These are phyloP conservation scores for Arachis hypogaea DNA, from an alignment of 306 rosid species.

Conservation along the genomic window DNA sequence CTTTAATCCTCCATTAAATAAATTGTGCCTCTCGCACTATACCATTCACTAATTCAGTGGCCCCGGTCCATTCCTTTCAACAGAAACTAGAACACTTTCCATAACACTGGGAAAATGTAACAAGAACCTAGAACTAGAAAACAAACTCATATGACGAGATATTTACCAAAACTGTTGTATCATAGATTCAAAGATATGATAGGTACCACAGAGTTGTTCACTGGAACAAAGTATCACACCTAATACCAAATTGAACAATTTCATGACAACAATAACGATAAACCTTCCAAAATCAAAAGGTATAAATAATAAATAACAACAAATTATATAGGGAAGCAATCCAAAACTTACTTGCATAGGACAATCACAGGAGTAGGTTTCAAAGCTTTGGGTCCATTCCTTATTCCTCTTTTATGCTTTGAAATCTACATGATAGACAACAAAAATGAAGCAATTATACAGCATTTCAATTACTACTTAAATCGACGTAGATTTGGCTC, in stretches of 20 bases:
- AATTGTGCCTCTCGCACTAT: not conserved
- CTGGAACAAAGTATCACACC: not conserved
- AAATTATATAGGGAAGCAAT: conserved; percentile 17
- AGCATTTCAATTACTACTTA: conserved; percentile 15
- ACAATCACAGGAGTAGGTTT: conserved; percentile 78
- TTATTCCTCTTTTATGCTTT: conserved; percentile 65
- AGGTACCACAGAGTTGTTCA: not conserved
- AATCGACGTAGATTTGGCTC: not conserved
- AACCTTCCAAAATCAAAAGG: not conserved
- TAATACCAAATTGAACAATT: not conserved
- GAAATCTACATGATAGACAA: conserved; percentile 49
- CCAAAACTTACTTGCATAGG: conserved; percentile 68
- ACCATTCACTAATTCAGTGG: conserved; percentile 3
- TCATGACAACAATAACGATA: not conserved
- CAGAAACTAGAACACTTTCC: conserved; percentile 2
- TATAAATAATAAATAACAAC: conserved; percentile 11
- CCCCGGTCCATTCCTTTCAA: not conserved
- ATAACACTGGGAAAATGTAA: not conserved
- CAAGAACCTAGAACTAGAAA: not conserved
- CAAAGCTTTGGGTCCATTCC: conserved; percentile 87
- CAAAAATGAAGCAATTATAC: not conserved
- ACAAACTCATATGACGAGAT: not conserved
- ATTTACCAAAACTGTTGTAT: not conserved
- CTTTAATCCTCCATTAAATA: not conserved
- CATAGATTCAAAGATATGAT: not conserved